phyloP scores from a whole-genome alignment of 2,329 filamentous ascomycete species.

The Cercospora sp. region DNA sequence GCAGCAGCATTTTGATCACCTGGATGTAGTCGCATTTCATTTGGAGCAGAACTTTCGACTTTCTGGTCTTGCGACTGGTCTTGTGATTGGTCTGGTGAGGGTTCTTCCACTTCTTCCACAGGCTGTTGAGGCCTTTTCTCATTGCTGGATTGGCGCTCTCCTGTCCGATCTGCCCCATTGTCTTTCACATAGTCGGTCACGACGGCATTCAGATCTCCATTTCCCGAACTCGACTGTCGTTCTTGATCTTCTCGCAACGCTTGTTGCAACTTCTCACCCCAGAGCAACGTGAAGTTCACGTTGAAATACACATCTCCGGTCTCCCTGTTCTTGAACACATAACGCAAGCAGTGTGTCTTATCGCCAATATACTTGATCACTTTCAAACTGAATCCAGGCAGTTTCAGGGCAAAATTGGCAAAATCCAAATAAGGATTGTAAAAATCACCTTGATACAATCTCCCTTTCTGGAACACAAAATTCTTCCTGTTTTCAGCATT shows the following conservation, averaged over 20 bases:
- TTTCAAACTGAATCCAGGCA: constrained; percentile 49
- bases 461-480: constrained; percentile 47
- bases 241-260: constrained; percentile 35
- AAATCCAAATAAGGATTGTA: constrained; percentile 53
- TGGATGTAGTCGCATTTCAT: constrained; percentile 24
- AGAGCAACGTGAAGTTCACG: constrained; percentile 49
- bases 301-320: constrained; percentile 47
- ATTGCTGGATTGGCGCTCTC: neutral
- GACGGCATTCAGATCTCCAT: neutral
- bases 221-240: neutral
- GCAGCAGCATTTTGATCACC: constrained; percentile 25
- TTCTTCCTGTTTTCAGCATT: constrained; percentile 37
- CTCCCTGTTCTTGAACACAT: constrained; percentile 47
- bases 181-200: neutral
- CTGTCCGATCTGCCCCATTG: neutral
- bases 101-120: neutral
- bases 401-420: constrained; percentile 46
- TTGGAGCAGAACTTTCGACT: neutral
- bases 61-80: neutral
- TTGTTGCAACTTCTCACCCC: constrained; percentile 44
- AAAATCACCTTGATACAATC: constrained; percentile 50
- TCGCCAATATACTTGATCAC: constrained; percentile 51
- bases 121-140: neutral
- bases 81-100: no score
- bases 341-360: constrained; percentile 50